Conservation (phyloP, 805 yeast genomes). For the Candida ovalis region DNA sequence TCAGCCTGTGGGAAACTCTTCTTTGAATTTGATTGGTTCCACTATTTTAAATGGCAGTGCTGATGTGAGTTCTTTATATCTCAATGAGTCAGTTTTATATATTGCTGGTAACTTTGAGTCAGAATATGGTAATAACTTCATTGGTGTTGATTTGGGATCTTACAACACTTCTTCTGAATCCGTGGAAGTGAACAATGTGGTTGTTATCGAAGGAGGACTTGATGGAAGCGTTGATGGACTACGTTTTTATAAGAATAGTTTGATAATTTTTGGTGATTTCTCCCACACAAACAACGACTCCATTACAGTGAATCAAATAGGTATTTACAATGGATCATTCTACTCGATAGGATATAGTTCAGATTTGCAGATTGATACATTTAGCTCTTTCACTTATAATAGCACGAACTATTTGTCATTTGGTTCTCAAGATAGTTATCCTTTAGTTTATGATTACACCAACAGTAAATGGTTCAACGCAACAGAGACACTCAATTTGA, state of each 20-base stretch:
- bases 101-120: constrained; percentile 49
- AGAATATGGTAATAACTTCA: constrained; percentile 35
- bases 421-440: constrained; percentile 19
- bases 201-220: constrained; percentile 37
- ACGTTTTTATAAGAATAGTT: constrained; percentile 18
- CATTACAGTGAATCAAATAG: constrained; percentile 7
- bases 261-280: constrained; percentile 42
- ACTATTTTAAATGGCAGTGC: constrained; percentile 36
- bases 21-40: constrained; percentile 39
- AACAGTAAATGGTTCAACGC: constrained; percentile 34
- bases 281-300: constrained; percentile 30
- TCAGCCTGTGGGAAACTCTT: constrained; percentile 43
- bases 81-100: constrained; percentile 33
- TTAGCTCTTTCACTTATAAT: constrained; percentile 30
- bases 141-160: constrained; percentile 28
- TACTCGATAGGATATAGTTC: constrained; percentile 18
- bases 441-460: constrained; percentile 40
- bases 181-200: constrained; percentile 9
- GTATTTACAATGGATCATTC: constrained; percentile 38
- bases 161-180: constrained; percentile 16
- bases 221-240: background rate
- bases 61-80: constrained; percentile 33
- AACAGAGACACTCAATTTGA: constrained; percentile 28
- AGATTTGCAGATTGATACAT: constrained; percentile 13
- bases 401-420: constrained; percentile 41